A percentile compares a stretch with the other conserved stretches of the same genome.
Conservation (phyloP, 176 grass and related monocot genomes). For the Pontederia crassipes region DNA sequence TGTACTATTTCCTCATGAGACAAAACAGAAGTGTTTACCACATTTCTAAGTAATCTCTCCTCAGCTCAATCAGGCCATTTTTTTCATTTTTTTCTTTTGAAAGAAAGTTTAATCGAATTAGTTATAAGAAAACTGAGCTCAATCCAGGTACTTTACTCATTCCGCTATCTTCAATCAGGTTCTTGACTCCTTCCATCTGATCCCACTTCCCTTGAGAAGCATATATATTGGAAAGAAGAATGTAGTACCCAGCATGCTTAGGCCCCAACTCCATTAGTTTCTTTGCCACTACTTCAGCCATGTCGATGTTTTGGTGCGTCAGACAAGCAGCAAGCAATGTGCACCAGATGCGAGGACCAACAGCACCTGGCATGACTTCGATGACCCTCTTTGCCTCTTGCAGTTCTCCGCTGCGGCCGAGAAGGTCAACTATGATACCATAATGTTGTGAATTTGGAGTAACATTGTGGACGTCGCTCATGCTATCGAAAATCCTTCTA, state of each 20-base stretch:
- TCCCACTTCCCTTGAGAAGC: slow-evolving; percentile 55
- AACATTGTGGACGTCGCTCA: slow-evolving; percentile 36
- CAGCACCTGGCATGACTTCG: slow-evolving; percentile 18
- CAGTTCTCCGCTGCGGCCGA: slow-evolving; percentile 39
- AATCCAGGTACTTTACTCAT: slow-evolving; percentile 34
- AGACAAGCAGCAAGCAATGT: slow-evolving; percentile 60
- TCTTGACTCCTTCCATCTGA: slow-evolving; percentile 25
- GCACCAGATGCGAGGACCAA: slow-evolving; percentile 42
- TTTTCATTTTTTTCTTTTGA: too few species aligned
- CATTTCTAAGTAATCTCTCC: too few species aligned
- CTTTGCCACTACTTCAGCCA: slow-evolving; percentile 24
- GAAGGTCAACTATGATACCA: slow-evolving; percentile 54
- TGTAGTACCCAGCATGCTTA: slow-evolving; percentile 48
- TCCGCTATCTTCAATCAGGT: slow-evolving; percentile 23
- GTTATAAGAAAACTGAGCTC: slow-evolving; percentile 21
- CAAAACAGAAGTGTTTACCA: too few species aligned
- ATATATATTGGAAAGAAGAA: slow-evolving; percentile 48
- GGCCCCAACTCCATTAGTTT: slow-evolving; percentile 30
- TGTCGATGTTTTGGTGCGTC: slow-evolving; percentile 30
- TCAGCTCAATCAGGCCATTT: too few species aligned
- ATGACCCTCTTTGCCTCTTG: slow-evolving; percentile 35
- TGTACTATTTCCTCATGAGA: too few species aligned
- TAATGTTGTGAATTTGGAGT: slow-evolving; percentile 34
- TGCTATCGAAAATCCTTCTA: slow-evolving; percentile 41
- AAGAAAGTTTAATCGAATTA: too few species aligned